Base-by-base conservation (phyloP, 345 rosid species). In the Anastatica hierochuntica region DNA sequence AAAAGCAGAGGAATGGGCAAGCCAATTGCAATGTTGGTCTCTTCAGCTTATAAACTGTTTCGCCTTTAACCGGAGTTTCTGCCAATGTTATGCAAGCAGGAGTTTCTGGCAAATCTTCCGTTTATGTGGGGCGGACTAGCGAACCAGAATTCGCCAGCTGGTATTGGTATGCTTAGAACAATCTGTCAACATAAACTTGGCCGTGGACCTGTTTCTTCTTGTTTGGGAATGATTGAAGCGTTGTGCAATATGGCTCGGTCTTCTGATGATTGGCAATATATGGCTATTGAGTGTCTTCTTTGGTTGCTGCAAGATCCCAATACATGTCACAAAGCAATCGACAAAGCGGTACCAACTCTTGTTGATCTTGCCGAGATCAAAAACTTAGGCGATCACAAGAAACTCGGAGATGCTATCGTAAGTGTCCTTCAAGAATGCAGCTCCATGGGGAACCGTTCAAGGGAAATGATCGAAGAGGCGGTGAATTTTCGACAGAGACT, bases 121-220 rank as follows among this genome's bases (percentile, higher is more conserved):
- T 92, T 87, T 60, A 85, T 94, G 97, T 94, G 99, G 97, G 99
- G 97, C n/a, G 99, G 97, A 46, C 95, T 94, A 40, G 97, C 85
- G 12, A 94, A 88, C 56, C 97, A 94, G 70, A 94, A 94, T 59
- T 94, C 99, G 0, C 99, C 99, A 0, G 99, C 97, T 64, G 99
- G 99, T 56, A 94, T 94, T 53, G 99, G 97, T 68, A 62, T 94
- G 41, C 68, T 94, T 35, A 80, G 97, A 68, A 94, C 99, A 23
- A 81, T 94, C 39, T 94, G 99, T 74, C 94, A 88, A 62, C 94
- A 94, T 61, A 94, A 94, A 64, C 76, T 82, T 43, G 99, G 99
- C 3, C 79, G 99, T 58, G 95, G 80, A 58, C 87, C 97, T 36
- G 94, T 85, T 41, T 82, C 97, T 56, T 69, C 79, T 19, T 94